Evolutionary conservation across 2,329 filamentous ascomycete species (phyloP), one percentile per base, ranked within the genome.

Genomic region (Sporothrix inflata): DNA sequence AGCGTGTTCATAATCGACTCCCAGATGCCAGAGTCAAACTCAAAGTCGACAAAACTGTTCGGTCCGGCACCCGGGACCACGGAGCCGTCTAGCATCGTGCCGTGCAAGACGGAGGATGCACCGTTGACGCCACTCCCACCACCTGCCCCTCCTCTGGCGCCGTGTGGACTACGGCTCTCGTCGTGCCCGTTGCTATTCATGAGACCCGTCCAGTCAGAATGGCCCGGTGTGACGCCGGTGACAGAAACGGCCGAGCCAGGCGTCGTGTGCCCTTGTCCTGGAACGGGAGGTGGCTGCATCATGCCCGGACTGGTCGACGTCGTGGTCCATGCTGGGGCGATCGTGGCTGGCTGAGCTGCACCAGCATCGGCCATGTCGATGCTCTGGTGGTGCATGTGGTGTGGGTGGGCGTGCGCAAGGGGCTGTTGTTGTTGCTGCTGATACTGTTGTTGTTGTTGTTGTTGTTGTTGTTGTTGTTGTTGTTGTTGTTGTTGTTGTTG

Each of bases 1-100:
- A 71, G 61, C 1, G 70, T 71, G 27, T 71, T 71, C 70, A 71
- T 71, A 19, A 71, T 71, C 12, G 60, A 55, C 61, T 71, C 70
- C 70, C 70, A 71, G 38, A 71, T 60, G 24, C 63, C 70, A 19
- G 61, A 57, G 38, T 71, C 70, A 67, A 71, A 67, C 19, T 71
- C 70, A 60, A 67, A 67, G 38, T 71, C 60, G 21, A 66, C 53
- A 57, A 66, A 49, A 16, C 55, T 57, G 53, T 30, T 38, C 9
- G 68, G 21, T 8, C 67, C 67, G 0, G 51, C 38, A 8, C 49
- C 66, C 8, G 66, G 8, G 11, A 45, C 34, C 21, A 40, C 40
- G 6, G 49, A 24, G 11, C 21, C 21, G 14, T 57, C 67, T 21
- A 60, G 24, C 49, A 57, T 21, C 6, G 63, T 60, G 38, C 67